Percentiles rank a stretch among this genome's conserved stretches.
These are phyloP conservation scores for Mediolabrus comicus DNA, from an alignment of 108 stramenopile genomes.

Conservation along the genomic window DNA sequence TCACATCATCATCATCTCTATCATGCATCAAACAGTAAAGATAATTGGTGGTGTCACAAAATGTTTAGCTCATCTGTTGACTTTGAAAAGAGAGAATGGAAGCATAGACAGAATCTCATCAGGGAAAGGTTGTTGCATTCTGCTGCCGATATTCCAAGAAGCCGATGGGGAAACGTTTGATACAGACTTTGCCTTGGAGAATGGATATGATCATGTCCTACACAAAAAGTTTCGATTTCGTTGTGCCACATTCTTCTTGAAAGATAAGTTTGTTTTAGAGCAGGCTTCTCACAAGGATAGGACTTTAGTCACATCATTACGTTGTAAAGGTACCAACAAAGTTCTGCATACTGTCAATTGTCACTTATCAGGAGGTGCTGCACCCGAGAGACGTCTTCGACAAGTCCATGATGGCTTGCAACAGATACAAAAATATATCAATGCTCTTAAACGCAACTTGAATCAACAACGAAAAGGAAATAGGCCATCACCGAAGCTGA, in stretches of 20 bases:
- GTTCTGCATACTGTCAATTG: constrained; percentile 79
- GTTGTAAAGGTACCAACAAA: constrained; percentile 2
- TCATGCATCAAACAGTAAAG: too few species aligned
- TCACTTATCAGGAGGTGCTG: constrained; percentile 82
- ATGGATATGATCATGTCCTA: constrained; percentile 69
- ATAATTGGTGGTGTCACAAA: constrained; percentile 66
- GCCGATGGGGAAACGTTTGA: constrained; percentile 79
- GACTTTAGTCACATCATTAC: constrained; percentile 74
- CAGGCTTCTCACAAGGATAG: constrained; percentile 86
- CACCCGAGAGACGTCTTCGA: constrained; percentile 75
- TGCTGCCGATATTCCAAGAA: constrained; percentile 87
- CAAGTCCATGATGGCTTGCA: constrained; percentile 79
- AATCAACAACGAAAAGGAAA: constrained; percentile 20
- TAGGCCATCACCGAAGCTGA: constrained; percentile 18
- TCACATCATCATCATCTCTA: too few species aligned
- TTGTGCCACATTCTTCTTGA: constrained; percentile 86
- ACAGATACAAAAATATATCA: constrained; percentile 41
- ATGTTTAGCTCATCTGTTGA: constrained; percentile 38
- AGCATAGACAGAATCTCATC: constrained; percentile 44
- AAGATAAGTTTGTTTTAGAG: constrained; percentile 52
- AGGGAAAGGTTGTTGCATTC: constrained; percentile 25
- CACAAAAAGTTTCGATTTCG: constrained; percentile 78
- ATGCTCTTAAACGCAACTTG: constrained; percentile 13
- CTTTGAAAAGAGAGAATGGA: constrained; percentile 49
- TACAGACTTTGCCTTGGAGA: constrained; percentile 76